Percentiles rank a stretch among this genome's conserved stretches.
These are phyloP conservation scores for Magnusiomyces magnusii DNA, from an alignment of 1,139 yeast species.

Conservation along the genomic window DNA sequence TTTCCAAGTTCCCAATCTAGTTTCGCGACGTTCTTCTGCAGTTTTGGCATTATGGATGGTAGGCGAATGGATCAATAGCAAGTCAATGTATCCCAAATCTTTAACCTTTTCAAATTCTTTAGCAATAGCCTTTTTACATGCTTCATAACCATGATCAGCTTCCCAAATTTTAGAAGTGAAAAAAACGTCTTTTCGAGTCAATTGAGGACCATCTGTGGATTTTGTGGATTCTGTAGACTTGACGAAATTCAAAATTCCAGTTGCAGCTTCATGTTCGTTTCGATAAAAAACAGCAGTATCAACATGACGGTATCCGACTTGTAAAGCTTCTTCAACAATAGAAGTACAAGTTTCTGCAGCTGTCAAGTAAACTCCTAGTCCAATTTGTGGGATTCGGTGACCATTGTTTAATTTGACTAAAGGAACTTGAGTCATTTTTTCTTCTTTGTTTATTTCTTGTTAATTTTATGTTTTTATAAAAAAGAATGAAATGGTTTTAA, in stretches of 20 bases:
- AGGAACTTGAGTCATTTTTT: neutral
- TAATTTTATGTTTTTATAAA: too few relatives aligned
- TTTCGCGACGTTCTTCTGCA: neutral
- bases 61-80: slow-evolving; percentile 38
- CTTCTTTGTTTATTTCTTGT: too few relatives aligned
- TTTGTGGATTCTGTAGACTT: slow-evolving; percentile 30
- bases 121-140: slow-evolving; percentile 48
- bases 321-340: slow-evolving; percentile 46
- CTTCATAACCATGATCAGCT: slow-evolving; percentile 48
- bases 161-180: slow-evolving; percentile 67
- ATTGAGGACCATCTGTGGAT: slow-evolving; percentile 1
- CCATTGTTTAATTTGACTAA: slow-evolving; percentile 36
- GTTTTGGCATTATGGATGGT: slow-evolving; percentile 9
- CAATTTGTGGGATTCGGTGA: slow-evolving; percentile 46
- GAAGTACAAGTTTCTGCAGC: slow-evolving; percentile 37
- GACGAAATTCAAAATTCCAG: slow-evolving; percentile 42
- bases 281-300: slow-evolving; percentile 55
- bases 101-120: slow-evolving; percentile 43
- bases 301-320: slow-evolving; percentile 61
- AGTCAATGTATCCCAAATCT: slow-evolving; percentile 43
- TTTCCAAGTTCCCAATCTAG: slow-evolving; percentile 32
- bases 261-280: slow-evolving; percentile 49
- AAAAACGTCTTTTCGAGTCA: slow-evolving; percentile 43
- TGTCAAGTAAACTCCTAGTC: slow-evolving; percentile 50
- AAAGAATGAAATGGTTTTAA: too few relatives aligned